Percentiles rank a stretch among this genome's conserved stretches.
Evolutionary conservation across 306 rosid genomes (phyloP).

Genomic region (Urtica urens): DNA sequence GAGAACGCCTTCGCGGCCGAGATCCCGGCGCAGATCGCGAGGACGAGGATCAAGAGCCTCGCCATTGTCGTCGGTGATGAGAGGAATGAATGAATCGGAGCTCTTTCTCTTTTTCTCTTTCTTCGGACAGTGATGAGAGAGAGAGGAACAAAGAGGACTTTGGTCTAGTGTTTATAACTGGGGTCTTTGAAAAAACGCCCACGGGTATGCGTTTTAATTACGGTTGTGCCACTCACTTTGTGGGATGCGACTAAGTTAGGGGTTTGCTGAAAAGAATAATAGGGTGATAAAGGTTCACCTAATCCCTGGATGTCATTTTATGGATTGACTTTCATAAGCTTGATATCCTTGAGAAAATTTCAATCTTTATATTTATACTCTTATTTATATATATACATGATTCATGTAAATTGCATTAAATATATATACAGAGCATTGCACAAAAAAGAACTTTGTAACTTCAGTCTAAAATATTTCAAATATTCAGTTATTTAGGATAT

Average conservation of each 20-base stretch:
- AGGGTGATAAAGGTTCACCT: not conserved
- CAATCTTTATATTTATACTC: too few species aligned
- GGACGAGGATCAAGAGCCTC: not conserved
- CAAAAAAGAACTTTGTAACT: too few species aligned
- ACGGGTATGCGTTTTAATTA: slow-evolving; percentile 16
- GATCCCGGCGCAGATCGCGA: slow-evolving; percentile 43
- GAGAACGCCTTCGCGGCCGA: slow-evolving; percentile 21
- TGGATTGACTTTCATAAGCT: slow-evolving; percentile 3
- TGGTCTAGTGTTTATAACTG: slow-evolving; percentile 14
- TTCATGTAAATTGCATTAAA: too few species aligned
- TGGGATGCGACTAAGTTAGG: slow-evolving; percentile 7
- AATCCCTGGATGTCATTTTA: not conserved
- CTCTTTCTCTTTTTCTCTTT: not conserved
- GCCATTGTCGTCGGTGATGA: not conserved
- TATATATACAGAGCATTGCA: too few species aligned
- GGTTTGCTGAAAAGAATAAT: not conserved
- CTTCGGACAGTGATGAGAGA: not conserved
- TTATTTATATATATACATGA: too few species aligned
- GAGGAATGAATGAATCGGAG: not conserved
- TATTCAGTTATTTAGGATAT: too few species aligned
- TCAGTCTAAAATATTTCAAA: too few species aligned
- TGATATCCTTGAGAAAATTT: too few species aligned
- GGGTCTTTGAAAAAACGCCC: slow-evolving; percentile 5
- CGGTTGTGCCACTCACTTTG: slow-evolving; percentile 15
- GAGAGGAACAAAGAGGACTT: not conserved